Base-by-base conservation (phyloP, 2,329 filamentous ascomycete species). In the Teratosphaeria nubilosa region DNA sequence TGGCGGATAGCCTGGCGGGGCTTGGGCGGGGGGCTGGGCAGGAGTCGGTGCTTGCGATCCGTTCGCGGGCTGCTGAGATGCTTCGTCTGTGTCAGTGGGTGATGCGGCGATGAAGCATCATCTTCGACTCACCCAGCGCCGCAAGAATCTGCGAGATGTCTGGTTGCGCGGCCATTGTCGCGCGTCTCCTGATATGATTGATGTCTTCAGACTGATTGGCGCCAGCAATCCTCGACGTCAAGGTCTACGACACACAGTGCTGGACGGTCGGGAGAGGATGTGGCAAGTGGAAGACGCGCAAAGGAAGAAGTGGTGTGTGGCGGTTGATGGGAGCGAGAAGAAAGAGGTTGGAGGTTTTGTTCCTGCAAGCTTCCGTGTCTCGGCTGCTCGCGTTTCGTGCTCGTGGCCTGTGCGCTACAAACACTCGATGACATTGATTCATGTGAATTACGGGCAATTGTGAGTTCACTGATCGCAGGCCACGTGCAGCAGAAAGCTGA, bases 71-170 rank as follows among this genome's bases (percentile, higher is more conserved):
- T 76, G 75, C 63, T 79, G 76, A 25, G 80, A 77, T 65, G 80
- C 79, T 78, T 62, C 22, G 25, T 10, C 32, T 11, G 11, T 51
- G 58, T 65, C 51, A 63, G 57, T 53, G 30, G 11, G 27, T 27
- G 55, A 50, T 31, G 3, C 27, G 48, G 5, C 13, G 41, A 50
- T 61, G n/a, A 59, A 20, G n/a, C 10, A 53, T 22, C 16, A 9
- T 16, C 24, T 5, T 34, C 37, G 32, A 63, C 66, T 64, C 68
- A 78, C 77, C 77, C 56, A 81, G 71, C 53, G 78, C 78, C 59
- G 78, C 78, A 56, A 81, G 70, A 63, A 81, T 80, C 51, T 77
- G 74, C 41, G 74, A 75, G 62, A 81, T 79, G 65, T 79, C 79
- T 16, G 75, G 70, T 64, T 76, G 75, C 41, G 41, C 41, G 55